Conservation (phyloP, 441 rosid species). For the Mallotus repandus region DNA sequence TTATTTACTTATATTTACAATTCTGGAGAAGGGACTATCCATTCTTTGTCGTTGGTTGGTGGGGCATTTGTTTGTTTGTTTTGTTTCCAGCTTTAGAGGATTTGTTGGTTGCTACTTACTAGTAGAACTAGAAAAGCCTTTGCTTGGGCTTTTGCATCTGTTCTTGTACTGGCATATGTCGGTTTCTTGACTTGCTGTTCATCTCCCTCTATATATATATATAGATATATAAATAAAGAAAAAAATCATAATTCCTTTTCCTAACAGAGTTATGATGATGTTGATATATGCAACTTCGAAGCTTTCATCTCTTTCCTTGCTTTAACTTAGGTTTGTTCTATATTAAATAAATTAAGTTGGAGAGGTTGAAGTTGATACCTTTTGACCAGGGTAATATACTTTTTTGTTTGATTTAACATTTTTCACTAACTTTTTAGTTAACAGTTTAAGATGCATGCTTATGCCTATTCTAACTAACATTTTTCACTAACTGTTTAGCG, state of each 20-base stretch:
- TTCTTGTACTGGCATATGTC: background rate
- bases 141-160: background rate
- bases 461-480: too few relatives aligned
- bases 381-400: background rate
- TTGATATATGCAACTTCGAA: background rate
- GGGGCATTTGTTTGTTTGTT: too few relatives aligned
- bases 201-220: background rate
- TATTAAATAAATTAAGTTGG: background rate
- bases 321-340: background rate
- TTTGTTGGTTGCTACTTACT: background rate
- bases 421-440: background rate
- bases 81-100: background rate
- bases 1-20: too few relatives aligned
- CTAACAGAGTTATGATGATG: background rate
- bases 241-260: background rate
- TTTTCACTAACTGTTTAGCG: constrained; percentile 20
- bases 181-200: background rate
- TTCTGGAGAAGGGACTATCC: background rate
- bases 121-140: background rate
- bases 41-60: background rate
- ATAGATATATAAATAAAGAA: too few relatives aligned
- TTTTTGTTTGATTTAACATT: background rate
- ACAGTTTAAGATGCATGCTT: constrained; percentile 20
- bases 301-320: background rate
- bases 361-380: background rate